Conservation (phyloP, 2,329 filamentous ascomycete genomes). For the Clonostachys solani region DNA sequence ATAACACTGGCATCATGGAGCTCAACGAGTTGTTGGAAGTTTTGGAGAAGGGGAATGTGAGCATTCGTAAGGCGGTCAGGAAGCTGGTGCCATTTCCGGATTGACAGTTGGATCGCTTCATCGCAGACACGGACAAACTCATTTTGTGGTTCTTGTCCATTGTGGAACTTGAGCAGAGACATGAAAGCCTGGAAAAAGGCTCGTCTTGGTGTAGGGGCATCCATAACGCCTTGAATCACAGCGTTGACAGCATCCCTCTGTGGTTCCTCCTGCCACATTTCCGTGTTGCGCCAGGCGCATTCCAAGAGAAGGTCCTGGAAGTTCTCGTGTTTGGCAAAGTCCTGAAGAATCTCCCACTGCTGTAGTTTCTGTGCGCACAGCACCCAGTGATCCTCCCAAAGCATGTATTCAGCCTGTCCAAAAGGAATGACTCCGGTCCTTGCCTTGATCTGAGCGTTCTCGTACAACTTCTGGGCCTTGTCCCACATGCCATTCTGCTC, state of each 20-base stretch:
- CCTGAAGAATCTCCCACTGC: conserved; percentile 96
- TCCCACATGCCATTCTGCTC: conserved; percentile 99
- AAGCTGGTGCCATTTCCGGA: conserved; percentile 98
- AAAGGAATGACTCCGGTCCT: conserved; percentile 94
- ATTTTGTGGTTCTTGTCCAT: conserved; percentile 71
- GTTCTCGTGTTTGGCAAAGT: conserved; percentile 98
- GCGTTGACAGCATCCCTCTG: conserved; percentile 87
- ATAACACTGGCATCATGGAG: conserved; percentile 97
- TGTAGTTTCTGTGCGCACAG: conserved; percentile 96
- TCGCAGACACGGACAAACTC: conserved; percentile 92
- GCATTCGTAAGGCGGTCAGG: conserved; percentile 90
- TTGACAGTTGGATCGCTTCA: conserved; percentile 94
- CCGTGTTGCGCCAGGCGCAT: conserved; percentile 91
- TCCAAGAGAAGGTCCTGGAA: conserved; percentile 94
- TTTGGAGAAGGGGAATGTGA: conserved; percentile 90
- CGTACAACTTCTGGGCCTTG: conserved; percentile 95
- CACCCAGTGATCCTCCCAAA: conserved; percentile 99
- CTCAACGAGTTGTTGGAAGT: conserved; percentile 97
- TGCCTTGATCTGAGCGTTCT: conserved; percentile 94
- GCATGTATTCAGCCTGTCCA: conserved; percentile 94
- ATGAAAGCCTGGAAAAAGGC: conserved; percentile 99
- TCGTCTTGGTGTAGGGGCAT: conserved; percentile 88
- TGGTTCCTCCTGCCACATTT: conserved; percentile 86
- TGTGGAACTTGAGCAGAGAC: conserved; percentile 89
- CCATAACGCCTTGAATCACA: conserved; percentile 95